A percentile compares a stretch with the other conserved stretches of the same genome.
Conservation (phyloP, 129 eudicot genomes). For the Apium graveolens region DNA sequence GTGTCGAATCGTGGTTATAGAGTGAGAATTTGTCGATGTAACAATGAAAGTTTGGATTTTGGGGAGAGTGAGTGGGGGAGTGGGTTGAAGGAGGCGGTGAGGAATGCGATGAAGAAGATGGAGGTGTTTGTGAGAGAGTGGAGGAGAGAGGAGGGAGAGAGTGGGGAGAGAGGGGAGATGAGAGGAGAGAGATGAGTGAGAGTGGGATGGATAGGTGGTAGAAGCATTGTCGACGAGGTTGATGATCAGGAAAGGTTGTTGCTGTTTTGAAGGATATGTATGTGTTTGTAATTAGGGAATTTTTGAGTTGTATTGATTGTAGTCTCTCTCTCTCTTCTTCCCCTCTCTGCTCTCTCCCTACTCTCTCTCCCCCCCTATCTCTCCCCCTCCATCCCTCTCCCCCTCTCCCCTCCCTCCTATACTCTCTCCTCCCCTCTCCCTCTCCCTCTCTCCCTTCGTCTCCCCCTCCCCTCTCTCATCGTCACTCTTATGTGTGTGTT, state of each 20-base stretch:
- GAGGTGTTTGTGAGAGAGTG: slow-evolving; percentile 28
- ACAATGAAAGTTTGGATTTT: neutral
- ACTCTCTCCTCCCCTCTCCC: too few species aligned
- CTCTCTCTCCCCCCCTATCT: too few species aligned
- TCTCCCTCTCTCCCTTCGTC: too few species aligned
- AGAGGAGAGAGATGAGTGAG: slow-evolving; percentile 24
- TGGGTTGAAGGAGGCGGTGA: slow-evolving; percentile 39
- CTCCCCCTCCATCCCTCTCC: too few species aligned
- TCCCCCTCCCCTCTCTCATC: too few species aligned
- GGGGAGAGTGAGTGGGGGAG: slow-evolving; percentile 23
- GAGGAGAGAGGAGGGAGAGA: slow-evolving; percentile 12
- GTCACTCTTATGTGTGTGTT: neutral
- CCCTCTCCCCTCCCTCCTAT: too few species aligned
- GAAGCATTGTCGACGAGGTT: slow-evolving; percentile 60
- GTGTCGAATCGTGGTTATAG: slow-evolving; percentile 23
- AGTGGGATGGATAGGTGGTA: slow-evolving; percentile 90
- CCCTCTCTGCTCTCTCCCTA: too few species aligned
- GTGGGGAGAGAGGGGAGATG: too few species aligned
- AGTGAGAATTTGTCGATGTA: slow-evolving; percentile 41
- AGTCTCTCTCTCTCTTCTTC: too few species aligned
- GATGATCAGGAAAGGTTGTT: slow-evolving; percentile 71
- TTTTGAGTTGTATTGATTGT: neutral
- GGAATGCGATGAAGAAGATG: slow-evolving; percentile 42
- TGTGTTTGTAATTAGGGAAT: neutral
- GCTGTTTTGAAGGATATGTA: slow-evolving; percentile 56